Percentiles rank a stretch among this genome's conserved stretches.
These are phyloP conservation scores for Aspergillus fructus DNA, from an alignment of 2,329 filamentous ascomycete species.

Conservation along the genomic window DNA sequence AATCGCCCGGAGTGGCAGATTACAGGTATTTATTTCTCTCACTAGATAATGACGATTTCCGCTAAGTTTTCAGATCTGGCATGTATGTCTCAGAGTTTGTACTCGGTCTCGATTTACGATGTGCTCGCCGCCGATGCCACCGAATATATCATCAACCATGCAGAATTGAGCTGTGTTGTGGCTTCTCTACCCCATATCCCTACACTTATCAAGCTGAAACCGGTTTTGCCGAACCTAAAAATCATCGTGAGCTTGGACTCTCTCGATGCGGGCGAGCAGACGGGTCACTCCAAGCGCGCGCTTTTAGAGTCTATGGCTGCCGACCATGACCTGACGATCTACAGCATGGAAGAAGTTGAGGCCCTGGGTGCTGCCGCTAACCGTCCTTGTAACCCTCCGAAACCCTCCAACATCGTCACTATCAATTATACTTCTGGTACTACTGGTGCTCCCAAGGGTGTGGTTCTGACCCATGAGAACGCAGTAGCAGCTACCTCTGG, in stretches of 20 bases:
- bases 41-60: not conserved
- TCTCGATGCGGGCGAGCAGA: conserved; percentile 73
- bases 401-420: conserved; percentile 74
- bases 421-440: conserved; percentile 67
- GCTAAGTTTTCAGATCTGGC: conserved; percentile 65
- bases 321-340: conserved; percentile 73
- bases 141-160: conserved; percentile 95
- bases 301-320: conserved; percentile 73
- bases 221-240: conserved; percentile 78
- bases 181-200: conserved; percentile 80
- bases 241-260: conserved; percentile 84
- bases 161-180: conserved; percentile 71
- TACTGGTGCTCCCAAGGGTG: conserved; percentile 64
- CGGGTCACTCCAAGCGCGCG: conserved; percentile 74
- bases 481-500: conserved; percentile 71
- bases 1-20: conserved; percentile 90
- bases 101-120: conserved; percentile 91
- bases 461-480: conserved; percentile 73
- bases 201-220: conserved; percentile 73
- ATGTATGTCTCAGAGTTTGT: conserved; percentile 82
- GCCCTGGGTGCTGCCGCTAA: conserved; percentile 71
- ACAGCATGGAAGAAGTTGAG: conserved; percentile 79
- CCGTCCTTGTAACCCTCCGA: conserved; percentile 68
- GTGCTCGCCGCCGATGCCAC: conserved; percentile 87
- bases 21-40: conserved; percentile 54